A percentile compares a stretch with the other conserved stretches of the same genome.
phyloP scores from a whole-genome alignment of 2,329 filamentous ascomycete species.

The Colletotrichum sp. region DNA sequence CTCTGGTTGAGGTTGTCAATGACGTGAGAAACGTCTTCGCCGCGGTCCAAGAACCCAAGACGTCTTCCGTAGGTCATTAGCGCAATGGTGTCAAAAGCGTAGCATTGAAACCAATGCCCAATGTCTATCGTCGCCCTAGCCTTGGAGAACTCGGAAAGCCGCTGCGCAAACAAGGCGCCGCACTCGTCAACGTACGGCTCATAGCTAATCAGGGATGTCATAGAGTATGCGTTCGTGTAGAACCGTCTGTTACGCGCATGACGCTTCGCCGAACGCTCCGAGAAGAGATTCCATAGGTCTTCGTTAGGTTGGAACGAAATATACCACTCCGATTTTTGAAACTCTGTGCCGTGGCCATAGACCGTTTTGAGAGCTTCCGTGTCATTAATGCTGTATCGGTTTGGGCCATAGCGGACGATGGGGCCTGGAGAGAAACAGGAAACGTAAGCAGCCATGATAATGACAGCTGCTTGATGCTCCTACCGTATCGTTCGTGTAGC shows the following conservation, averaged over 20 bases:
- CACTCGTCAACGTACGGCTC: constrained; percentile 55
- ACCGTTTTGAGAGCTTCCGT: constrained; percentile 41
- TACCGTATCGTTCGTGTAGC: constrained; percentile 34
- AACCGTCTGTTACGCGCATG: constrained; percentile 43
- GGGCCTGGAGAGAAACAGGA: constrained; percentile 27
- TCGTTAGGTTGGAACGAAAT: constrained; percentile 26
- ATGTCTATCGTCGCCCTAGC: constrained; percentile 38
- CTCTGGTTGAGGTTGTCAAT: constrained; percentile 42
- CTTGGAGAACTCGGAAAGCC: constrained; percentile 41
- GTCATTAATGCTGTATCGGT: constrained; percentile 51
- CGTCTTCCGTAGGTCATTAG: constrained; percentile 46
- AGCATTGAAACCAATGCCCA: constrained; percentile 49
- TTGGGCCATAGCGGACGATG: constrained; percentile 50
- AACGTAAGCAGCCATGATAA: rapidly evolving
- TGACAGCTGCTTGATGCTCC: not conserved
- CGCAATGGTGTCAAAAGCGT: constrained; percentile 57
- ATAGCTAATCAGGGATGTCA: constrained; percentile 52
- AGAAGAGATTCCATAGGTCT: constrained; percentile 31
- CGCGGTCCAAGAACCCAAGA: constrained; percentile 50
- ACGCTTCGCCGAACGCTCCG: constrained; percentile 36
- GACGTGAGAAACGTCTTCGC: constrained; percentile 47
- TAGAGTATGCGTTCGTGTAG: constrained; percentile 50
- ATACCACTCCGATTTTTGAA: constrained; percentile 39
- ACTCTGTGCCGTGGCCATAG: constrained; percentile 32
- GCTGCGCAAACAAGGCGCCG: constrained; percentile 40